Evolutionary conservation across 2,329 filamentous ascomycete species (phyloP).

Genomic region (Fusarium sp.): DNA sequence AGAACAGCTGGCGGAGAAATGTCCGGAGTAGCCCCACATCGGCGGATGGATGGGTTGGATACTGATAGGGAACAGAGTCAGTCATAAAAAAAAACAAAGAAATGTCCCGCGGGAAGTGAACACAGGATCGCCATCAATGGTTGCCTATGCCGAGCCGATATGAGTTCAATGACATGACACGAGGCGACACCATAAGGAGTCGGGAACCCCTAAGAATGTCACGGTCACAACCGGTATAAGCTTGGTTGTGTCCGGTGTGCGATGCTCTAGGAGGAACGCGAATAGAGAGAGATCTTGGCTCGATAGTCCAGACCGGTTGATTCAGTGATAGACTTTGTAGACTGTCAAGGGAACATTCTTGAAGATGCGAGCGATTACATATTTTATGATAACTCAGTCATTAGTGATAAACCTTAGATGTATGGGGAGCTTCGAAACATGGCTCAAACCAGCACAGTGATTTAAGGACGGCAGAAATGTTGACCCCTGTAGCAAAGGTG

Average conservation of each 20-base stretch:
- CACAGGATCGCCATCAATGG: neutral
- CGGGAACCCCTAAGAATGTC: neutral
- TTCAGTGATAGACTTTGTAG: neutral
- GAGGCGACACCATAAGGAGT: too few species aligned
- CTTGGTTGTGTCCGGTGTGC: too few species aligned
- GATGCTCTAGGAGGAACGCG: neutral
- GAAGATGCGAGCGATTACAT: neutral
- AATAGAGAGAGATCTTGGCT: neutral
- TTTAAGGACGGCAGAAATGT: neutral
- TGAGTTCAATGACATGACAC: neutral
- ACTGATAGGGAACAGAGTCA: neutral
- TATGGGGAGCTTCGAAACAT: conserved; percentile 3
- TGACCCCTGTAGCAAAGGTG: neutral
- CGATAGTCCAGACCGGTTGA: conserved; percentile 1
- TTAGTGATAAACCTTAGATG: conserved; percentile 1
- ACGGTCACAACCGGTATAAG: neutral
- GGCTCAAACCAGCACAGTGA: conserved; percentile 14
- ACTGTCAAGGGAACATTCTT: conserved; percentile 3
- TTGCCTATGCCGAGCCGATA: neutral
- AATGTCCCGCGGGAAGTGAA: neutral
- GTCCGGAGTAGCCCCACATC: neutral
- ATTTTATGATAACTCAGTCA: neutral
- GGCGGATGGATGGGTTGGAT: too few species aligned
- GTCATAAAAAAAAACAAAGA: neutral
- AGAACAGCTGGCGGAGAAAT: conserved; percentile 12